Conservation (phyloP, 768 basidiomycete genomes). For the Pisolithus marmoratus region DNA sequence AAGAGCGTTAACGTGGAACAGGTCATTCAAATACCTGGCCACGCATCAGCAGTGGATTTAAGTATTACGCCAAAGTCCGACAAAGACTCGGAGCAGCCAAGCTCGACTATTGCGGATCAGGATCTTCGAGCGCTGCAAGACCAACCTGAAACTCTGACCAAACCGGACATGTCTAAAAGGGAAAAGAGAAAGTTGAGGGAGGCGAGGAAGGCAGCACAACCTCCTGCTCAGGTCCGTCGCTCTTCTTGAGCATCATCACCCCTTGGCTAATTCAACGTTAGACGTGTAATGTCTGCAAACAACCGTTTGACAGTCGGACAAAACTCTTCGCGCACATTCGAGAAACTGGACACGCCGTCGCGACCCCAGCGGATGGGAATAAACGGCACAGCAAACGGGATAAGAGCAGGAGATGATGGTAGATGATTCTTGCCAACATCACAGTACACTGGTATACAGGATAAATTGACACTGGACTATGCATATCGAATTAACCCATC, state of each 20-base stretch:
- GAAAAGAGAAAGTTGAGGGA: constrained; percentile 79
- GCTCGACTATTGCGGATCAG: not conserved
- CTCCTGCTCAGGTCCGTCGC: constrained; percentile 7
- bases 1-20: constrained; percentile 1
- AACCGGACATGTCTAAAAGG: constrained; percentile 55
- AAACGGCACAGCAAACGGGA: constrained; percentile 22
- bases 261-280: constrained; percentile 14
- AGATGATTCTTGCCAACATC: not conserved
- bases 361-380: constrained; percentile 26
- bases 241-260: not conserved
- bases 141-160: not conserved
- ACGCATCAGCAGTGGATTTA: constrained; percentile 7
- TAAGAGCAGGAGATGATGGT: constrained; percentile 25
- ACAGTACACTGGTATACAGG: not conserved
- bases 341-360: constrained; percentile 64
- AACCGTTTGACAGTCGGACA: constrained; percentile 59
- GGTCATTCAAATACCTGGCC: constrained; percentile 1
- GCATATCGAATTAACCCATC: constrained; percentile 63
- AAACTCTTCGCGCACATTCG: constrained; percentile 72
- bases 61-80: constrained; percentile 7
- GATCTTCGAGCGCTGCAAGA: not conserved
- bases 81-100: constrained; percentile 4
- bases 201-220: constrained; percentile 49
- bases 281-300: constrained; percentile 67
- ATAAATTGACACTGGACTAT: not conserved